phyloP scores from a whole-genome alignment of 345 rosid genomes.

The Citrus unshiu region DNA sequence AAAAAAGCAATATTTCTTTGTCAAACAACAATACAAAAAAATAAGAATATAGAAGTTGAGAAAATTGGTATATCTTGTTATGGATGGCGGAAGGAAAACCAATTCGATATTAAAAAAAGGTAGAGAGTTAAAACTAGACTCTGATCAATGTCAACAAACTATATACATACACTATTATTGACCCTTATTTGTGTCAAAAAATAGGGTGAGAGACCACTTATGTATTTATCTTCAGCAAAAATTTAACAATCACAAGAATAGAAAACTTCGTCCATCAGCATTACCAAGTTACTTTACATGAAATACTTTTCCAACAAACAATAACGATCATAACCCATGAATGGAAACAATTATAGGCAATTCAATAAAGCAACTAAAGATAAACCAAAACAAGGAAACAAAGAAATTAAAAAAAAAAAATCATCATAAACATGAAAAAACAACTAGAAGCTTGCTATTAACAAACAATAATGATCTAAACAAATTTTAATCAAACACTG shows the following conservation, averaged over 20 bases:
- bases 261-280: not conserved
- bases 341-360: not conserved
- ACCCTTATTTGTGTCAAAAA: not conserved
- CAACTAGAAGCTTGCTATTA: constrained; percentile 2
- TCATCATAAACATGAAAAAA: not conserved
- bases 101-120: not conserved
- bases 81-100: too few relatives aligned
- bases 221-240: too few relatives aligned
- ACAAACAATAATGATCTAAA: constrained; percentile 2
- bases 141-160: not conserved
- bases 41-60: too few relatives aligned
- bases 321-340: not conserved
- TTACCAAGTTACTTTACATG: not conserved
- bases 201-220: not conserved
- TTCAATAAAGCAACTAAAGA: not conserved
- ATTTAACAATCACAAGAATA: too few relatives aligned
- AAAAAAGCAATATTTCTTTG: too few relatives aligned
- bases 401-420: constrained; percentile 7
- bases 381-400: constrained; percentile 13
- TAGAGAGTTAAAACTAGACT: not conserved
- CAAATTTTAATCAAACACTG: not conserved
- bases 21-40: too few relatives aligned
- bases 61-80: too few relatives aligned
- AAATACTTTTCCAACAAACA: too few relatives aligned
- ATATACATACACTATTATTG: too few relatives aligned